Percentiles rank a stretch among this genome's conserved stretches.
phyloP scores from a whole-genome alignment of 176 grass and related monocot species.

The Chloris gayana region DNA sequence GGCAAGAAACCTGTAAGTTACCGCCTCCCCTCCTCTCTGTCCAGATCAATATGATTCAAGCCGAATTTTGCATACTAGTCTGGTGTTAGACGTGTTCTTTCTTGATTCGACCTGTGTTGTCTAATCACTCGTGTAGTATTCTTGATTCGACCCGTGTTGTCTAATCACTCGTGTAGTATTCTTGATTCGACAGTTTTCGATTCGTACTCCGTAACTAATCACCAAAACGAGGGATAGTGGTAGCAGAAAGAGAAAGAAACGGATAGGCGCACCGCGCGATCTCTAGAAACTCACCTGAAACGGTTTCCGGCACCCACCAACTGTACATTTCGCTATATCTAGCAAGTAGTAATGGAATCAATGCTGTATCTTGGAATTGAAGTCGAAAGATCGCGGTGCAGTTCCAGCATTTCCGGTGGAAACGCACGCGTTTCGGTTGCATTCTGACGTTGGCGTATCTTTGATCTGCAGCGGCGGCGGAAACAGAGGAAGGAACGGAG shows the following conservation, averaged over 20 bases:
- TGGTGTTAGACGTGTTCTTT: not conserved
- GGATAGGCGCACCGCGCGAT: not conserved
- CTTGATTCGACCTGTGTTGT: not conserved
- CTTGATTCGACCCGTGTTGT: not conserved
- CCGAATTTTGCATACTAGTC: not conserved
- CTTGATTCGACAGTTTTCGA: not conserved
- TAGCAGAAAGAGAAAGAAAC: conserved; percentile 27
- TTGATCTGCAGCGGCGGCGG: conserved; percentile 3
- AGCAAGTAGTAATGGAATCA: not conserved
- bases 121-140: not conserved
- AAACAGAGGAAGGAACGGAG: not conserved
- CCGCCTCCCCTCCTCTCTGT: not conserved
- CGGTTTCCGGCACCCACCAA: not conserved
- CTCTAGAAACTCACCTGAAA: not conserved
- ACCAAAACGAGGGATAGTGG: not conserved
- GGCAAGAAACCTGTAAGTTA: conserved; percentile 33
- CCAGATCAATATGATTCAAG: not conserved
- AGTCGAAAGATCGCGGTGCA: not conserved
- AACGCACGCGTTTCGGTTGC: not conserved
- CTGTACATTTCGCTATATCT: not conserved
- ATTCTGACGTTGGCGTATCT: not conserved
- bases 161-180: not conserved
- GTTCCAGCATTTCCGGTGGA: not conserved
- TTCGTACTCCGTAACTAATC: conserved; percentile 15
- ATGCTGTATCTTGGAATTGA: not conserved